Base-by-base conservation (phyloP, 257 asterid genomes). In the Solanum chilense region DNA sequence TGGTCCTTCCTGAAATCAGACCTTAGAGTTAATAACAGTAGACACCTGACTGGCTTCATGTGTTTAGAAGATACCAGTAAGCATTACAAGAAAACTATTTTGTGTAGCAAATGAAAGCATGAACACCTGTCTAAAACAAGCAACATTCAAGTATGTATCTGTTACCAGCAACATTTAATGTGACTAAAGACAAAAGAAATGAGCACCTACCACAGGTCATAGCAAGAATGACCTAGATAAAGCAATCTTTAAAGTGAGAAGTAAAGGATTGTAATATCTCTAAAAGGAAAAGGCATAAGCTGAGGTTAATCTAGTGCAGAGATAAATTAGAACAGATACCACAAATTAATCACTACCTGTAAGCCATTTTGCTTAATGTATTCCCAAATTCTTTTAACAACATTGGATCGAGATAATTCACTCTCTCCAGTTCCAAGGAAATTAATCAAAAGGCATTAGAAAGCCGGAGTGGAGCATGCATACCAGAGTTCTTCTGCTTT, bases 401-500 rank as follows among this genome's bases (percentile, higher is more conserved):
- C 98, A 92, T 88, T 94, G 77, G 97, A 89, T 45, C 99, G 91
- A 42, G 98, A 91, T 76, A 97, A 91, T 87, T 90, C 94, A 86
- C 87, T 90, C 90, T 97, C 99, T 88, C 97, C 98, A 49, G 99
- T 95, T 86, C 96, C 98, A 84, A 97, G 92, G 90, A 95, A 95
- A 93, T 93, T 94, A 88, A 90, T 87, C 49, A 96, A 33, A 33
- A 91, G 82, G 95, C 97, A 89, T 94, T 98, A 39, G 98, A 96
- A 88, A 95, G 98, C 82, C 91, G 95, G 85, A 94, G 87, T 71
- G 99, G 94, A 90, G 96, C 95, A 90, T 92, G 98, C 84, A 97
- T 94, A 85, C 94, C 97, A 88, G 92, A 89, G 93, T 91, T 94
- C 78, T 86, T 94, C 71, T 92, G 91, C 92, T 95, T 95, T 86